Conservation (phyloP, 2,329 filamentous ascomycete species). For the Diaporthe vexans region DNA sequence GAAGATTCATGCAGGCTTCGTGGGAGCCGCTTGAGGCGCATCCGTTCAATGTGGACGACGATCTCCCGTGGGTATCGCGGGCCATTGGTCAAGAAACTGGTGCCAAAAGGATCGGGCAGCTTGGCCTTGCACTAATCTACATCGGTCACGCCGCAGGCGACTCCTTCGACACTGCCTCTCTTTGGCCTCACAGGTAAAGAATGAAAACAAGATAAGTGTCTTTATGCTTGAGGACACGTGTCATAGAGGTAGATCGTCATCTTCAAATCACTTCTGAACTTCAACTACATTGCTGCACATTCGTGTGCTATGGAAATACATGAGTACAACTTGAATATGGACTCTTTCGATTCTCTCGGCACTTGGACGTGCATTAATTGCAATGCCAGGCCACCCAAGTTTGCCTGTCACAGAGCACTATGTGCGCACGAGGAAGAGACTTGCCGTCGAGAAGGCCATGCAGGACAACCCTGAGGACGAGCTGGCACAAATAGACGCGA, state of each 20-base stretch:
- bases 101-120: neutral
- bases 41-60: neutral
- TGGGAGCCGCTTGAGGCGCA: neutral
- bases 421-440: neutral
- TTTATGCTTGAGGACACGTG: neutral
- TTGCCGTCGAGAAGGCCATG: conserved; percentile 15
- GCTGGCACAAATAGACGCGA: conserved; percentile 23
- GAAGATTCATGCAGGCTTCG: neutral
- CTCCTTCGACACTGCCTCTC: neutral
- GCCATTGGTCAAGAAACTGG: neutral
- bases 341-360: conserved; percentile 3
- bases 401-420: neutral
- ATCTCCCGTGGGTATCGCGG: neutral
- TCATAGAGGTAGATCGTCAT: neutral
- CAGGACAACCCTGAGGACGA: neutral
- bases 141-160: neutral
- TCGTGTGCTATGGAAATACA: neutral
- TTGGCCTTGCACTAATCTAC: conserved; percentile 8
- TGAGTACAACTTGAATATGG: conserved; percentile 7
- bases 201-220: neutral
- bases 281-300: neutral
- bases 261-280: neutral
- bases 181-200: neutral
- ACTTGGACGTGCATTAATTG: conserved; percentile 8
- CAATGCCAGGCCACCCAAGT: conserved; percentile 14